These are phyloP conservation scores for Oryza meridionalis DNA, from an alignment of 176 grass and related monocot genomes.

Conservation along the genomic window DNA sequence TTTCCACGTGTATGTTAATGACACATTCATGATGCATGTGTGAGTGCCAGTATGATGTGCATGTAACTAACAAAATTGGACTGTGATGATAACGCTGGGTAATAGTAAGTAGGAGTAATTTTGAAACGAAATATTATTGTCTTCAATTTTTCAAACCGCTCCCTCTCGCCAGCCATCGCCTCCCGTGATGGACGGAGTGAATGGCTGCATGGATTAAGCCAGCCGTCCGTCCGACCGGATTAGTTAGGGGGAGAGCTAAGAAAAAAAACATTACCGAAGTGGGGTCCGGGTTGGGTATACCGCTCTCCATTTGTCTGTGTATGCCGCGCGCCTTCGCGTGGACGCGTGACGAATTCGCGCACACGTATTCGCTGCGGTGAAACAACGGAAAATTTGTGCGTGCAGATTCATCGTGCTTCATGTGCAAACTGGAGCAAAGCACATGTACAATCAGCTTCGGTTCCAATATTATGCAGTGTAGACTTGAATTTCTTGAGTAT, in stretches of 20 bases:
- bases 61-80: too few species aligned
- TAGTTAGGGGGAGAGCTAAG: not conserved
- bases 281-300: not conserved
- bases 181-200: slow-evolving; percentile 51
- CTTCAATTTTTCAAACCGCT: too few species aligned
- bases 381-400: not conserved
- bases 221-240: not conserved
- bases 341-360: not conserved
- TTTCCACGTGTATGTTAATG: too few species aligned
- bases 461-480: not conserved
- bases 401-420: not conserved
- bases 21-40: too few species aligned
- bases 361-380: too few species aligned
- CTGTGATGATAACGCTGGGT: too few species aligned
- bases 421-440: not conserved
- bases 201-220: slow-evolving; percentile 48
- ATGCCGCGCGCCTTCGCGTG: not conserved
- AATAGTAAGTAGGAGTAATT: too few species aligned
- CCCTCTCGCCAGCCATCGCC: not conserved
- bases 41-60: too few species aligned
- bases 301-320: not conserved
- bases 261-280: not conserved
- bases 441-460: not conserved
- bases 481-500: not conserved
- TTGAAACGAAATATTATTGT: too few species aligned